Base-by-base conservation (phyloP, 305 asterid genomes). In the Solanum hybrid region DNA sequence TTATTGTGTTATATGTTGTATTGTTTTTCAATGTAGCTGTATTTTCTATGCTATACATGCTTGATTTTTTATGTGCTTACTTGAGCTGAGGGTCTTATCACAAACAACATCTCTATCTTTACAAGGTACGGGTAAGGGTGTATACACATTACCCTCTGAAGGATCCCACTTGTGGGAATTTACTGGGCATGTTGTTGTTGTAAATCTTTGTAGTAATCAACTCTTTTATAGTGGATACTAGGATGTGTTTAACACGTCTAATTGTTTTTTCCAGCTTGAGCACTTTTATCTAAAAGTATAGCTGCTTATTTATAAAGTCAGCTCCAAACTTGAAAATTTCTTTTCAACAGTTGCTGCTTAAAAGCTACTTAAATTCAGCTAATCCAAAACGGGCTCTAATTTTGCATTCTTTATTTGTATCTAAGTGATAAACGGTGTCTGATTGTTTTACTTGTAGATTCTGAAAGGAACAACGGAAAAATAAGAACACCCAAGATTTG, bases 401-500 rank as follows among this genome's bases (percentile, higher is more conserved):
- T 83, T 84, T 85, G 76, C 46, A 11, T 85, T 31, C 20, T 33
- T 57, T 85, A 11, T 85, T 31, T 40, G 11, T 33, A 14, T 26
- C 24, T 82, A 24, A 40, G 36, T 8, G 86, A 80, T 82, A 0
- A 82, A 82, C 28, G 24, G 37, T 57, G n/a, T 57, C 76, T 85
- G 31, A 61, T 22, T 85, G 77, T 3, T 57, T 31, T 85, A 31
- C 22, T 20, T 29, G 28, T 83, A 83, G 35, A 4, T 57, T 31
- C 39, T 85, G 33, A 85, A 85, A 77, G 51, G 46, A 57, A 33
- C 33, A 57, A 7, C 13, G n/a, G n/a, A 33, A 34, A 20, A 22
- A 33, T 33, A 85, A 42, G 14, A 24, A 79, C 92, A 31, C 86
- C 93, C 93, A 34, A 83, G 91, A 28, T 78, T 85, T 61, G 88